These are phyloP conservation scores for Crataegus laevigata DNA, from an alignment of 306 rosid genomes.

Conservation along the genomic window DNA sequence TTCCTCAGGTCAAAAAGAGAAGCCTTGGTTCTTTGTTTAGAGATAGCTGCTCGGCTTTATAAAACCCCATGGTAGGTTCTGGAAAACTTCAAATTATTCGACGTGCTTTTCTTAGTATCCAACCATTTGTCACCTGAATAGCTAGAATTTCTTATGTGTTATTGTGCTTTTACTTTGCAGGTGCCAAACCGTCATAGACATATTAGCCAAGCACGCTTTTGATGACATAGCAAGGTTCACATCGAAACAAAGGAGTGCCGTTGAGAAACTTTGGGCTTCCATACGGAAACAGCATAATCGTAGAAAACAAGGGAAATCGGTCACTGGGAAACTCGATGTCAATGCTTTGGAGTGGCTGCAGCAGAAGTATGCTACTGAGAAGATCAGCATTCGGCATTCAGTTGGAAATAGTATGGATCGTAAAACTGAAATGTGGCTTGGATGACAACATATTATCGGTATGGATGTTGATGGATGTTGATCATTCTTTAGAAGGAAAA, in stretches of 20 bases:
- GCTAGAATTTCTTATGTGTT: background rate
- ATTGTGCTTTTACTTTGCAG: constrained; percentile 27
- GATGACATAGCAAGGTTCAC: constrained; percentile 79
- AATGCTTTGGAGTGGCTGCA: constrained; percentile 90
- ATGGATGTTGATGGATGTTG: background rate
- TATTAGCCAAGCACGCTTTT: constrained; percentile 75
- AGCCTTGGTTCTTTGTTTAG: constrained; percentile 73
- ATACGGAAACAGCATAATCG: constrained; percentile 69
- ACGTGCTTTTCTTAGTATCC: background rate
- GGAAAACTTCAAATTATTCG: background rate
- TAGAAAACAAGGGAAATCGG: constrained; percentile 82
- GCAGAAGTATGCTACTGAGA: constrained; percentile 71
- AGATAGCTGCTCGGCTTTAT: constrained; percentile 82
- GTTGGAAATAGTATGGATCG: constrained; percentile 84
- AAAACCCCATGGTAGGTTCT: constrained; percentile 63
- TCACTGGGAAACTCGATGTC: constrained; percentile 83
- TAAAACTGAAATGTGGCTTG: constrained; percentile 89
- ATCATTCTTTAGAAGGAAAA: background rate
- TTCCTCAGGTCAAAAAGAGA: constrained; percentile 66
- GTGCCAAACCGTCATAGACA: constrained; percentile 97
- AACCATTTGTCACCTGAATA: background rate
- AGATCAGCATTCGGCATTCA: constrained; percentile 84
- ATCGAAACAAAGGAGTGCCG: constrained; percentile 66
- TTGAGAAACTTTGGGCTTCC: constrained; percentile 78
- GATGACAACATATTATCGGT: constrained; percentile 26